phyloP scores from a whole-genome alignment of 2,329 filamentous ascomycete genomes.

The Beauveria medogensis region DNA sequence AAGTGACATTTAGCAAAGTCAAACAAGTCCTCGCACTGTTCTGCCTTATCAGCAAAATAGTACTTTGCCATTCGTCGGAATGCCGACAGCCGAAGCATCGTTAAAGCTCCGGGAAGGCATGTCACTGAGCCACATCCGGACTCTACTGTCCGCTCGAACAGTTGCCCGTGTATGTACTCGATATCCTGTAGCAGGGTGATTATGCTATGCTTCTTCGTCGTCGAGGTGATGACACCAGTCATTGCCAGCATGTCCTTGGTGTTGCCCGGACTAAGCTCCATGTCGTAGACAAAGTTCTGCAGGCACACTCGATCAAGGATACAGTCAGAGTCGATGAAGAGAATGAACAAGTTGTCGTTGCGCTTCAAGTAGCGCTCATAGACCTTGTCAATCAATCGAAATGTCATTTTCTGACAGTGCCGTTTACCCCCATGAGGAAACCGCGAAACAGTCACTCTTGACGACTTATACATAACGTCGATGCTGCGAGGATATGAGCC shows the following conservation, averaged over 20 bases:
- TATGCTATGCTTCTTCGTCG: conserved; percentile 77
- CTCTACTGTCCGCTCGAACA: conserved; percentile 93
- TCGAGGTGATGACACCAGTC: conserved; percentile 95
- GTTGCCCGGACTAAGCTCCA: conserved; percentile 93
- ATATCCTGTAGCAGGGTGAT: conserved; percentile 94
- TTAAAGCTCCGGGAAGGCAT: conserved; percentile 89
- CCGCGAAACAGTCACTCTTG: conserved; percentile 80
- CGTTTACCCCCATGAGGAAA: conserved; percentile 93
- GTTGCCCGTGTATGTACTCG: conserved; percentile 95
- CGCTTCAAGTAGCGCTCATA: conserved; percentile 79
- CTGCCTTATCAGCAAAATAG: conserved; percentile 95
- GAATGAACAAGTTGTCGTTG: conserved; percentile 87
- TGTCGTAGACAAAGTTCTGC: conserved; percentile 97
- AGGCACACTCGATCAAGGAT: conserved; percentile 86
- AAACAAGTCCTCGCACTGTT: conserved; percentile 91
- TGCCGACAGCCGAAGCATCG: conserved; percentile 90
- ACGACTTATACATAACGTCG: conserved; percentile 75
- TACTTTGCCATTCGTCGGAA: conserved; percentile 97
- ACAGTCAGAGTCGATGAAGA: conserved; percentile 97
- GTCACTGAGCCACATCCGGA: conserved; percentile 91
- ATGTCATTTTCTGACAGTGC: conserved; percentile 88
- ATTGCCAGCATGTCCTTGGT: conserved; percentile 90
- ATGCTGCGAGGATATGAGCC: conserved; percentile 82
- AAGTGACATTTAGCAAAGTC: conserved; percentile 94
- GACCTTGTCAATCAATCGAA: conserved; percentile 86